phyloP scores from a whole-genome alignment of 1,284 basidiomycete species.

The Cystobasidium slooffiae region DNA sequence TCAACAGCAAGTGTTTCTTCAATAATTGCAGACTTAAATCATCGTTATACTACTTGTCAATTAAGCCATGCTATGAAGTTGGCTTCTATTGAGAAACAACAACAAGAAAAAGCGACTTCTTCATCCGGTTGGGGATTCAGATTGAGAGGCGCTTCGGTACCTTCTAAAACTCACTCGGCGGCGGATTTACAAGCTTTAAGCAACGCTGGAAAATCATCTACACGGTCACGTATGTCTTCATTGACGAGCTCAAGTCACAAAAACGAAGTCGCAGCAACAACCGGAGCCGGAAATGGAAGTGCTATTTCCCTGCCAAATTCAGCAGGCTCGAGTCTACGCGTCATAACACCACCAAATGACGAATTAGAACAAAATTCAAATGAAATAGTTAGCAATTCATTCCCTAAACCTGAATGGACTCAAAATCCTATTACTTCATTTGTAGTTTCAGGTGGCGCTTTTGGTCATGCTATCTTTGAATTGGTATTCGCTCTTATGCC shows the following conservation, averaged over 20 bases:
- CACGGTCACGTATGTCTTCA: not conserved
- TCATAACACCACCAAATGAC: constrained; percentile 5
- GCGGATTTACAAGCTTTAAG: constrained; percentile 3
- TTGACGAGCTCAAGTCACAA: not conserved
- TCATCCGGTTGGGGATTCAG: constrained; percentile 4
- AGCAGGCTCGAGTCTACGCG: constrained; percentile 8
- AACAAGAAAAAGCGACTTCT: not conserved
- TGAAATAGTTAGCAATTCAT: constrained; percentile 19
- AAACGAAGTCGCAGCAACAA: not conserved
- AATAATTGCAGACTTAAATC: constrained; percentile 50
- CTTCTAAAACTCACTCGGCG: constrained; percentile 13
- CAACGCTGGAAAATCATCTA: constrained; percentile 5
- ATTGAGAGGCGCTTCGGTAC: constrained; percentile 6
- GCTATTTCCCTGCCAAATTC: constrained; percentile 23
- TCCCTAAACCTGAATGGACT: constrained; percentile 48
- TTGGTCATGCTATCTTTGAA: constrained; percentile 48
- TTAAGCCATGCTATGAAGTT: constrained; percentile 15
- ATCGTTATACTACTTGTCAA: constrained; percentile 38
- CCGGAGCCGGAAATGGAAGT: not conserved
- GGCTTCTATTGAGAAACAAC: constrained; percentile 5
- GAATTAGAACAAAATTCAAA: constrained; percentile 14
- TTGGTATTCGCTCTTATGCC: constrained; percentile 48
- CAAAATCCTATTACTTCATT: constrained; percentile 47
- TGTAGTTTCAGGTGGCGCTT: constrained; percentile 46
- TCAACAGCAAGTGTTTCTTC: constrained; percentile 45